phyloP scores from a whole-genome alignment of 345 rosid species.

The Sonneratia alba region DNA sequence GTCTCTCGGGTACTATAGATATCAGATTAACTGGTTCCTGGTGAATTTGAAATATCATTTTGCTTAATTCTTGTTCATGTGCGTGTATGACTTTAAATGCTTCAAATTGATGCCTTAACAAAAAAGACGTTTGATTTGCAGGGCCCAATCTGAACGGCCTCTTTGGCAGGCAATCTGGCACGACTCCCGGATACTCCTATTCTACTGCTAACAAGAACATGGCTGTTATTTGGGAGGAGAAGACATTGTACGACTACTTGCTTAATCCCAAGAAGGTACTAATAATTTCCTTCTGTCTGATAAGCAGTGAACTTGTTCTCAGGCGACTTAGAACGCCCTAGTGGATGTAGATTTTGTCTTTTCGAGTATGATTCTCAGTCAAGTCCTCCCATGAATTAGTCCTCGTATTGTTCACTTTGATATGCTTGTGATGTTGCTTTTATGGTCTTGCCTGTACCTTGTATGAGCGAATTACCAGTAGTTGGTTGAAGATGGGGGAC shows the following conservation, averaged over 20 bases:
- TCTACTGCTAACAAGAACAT: constrained; percentile 88
- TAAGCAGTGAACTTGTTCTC: neutral
- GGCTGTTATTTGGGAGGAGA: constrained; percentile 86
- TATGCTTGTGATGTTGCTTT: neutral
- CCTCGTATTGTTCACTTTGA: neutral
- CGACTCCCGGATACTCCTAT: constrained; percentile 73
- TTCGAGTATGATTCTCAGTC: neutral
- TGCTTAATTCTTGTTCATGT: neutral
- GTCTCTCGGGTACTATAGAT: neutral
- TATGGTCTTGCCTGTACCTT: neutral
- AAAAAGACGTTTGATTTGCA: constrained; percentile 15
- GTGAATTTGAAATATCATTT: neutral
- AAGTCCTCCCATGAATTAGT: neutral
- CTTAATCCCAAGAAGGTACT: constrained; percentile 83
- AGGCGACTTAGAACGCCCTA: neutral
- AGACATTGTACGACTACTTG: constrained; percentile 71
- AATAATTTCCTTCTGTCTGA: too few relatives aligned
- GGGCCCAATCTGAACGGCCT: constrained; percentile 89
- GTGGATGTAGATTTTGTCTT: neutral
- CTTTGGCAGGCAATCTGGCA: constrained; percentile 86
- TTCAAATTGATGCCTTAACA: neutral
- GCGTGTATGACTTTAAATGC: neutral
- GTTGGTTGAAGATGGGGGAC: too few relatives aligned
- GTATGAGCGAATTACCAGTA: neutral
- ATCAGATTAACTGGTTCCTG: neutral